Evolutionary conservation across 495 filamentous ascomycete species (phyloP), one percentile per base, ranked within the genome.

Genomic region (Neurospora intermedia): DNA sequence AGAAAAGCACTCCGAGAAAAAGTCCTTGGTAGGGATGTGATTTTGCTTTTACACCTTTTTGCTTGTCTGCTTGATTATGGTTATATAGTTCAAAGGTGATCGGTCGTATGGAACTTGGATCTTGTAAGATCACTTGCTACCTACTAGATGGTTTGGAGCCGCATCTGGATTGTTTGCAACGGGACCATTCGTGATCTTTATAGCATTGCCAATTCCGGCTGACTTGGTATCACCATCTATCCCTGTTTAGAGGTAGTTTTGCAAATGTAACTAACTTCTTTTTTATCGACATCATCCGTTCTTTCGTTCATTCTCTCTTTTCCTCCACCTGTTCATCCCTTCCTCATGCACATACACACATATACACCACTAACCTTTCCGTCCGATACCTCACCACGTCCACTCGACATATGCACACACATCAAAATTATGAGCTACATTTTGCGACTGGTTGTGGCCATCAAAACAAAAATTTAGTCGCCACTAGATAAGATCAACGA

Each of bases 391-490:
- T 45, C 6, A 45, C 18, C n/a, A 8, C 6, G 8, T 3, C 2
- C 16, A n/a, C 16, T n/a, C 15, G 1, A 9, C 7, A 8, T 1
- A 6, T n/a, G n/a, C 16, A 18, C 7, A 18, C 16, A 18, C 16
- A 43, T 0, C 8, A 6, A 8, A 8, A 8, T 7, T 18, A 18
- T 7, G 7, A 16, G 7, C 6, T 0, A 16, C 15, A 43, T 43
- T 3, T 7, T 6, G 0, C 15, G 42, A 43, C 15, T 16, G 1
- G 5, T 7, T 18, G 2, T 2, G 4, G 4, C 5, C 0, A 18
- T 5, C 9, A 15, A 42, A 43, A 43, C 15, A 8, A 38, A 38
- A 6, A 6, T 6, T 9, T 9, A n/a, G 16, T n/a, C 2, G 16
- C 1, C 7, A n/a, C 39, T 7, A 6, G 39, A 8, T 6, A 39